These are phyloP conservation scores for Cytospora piceicola DNA, from an alignment of 2,329 filamentous ascomycete species.

Conservation along the genomic window DNA sequence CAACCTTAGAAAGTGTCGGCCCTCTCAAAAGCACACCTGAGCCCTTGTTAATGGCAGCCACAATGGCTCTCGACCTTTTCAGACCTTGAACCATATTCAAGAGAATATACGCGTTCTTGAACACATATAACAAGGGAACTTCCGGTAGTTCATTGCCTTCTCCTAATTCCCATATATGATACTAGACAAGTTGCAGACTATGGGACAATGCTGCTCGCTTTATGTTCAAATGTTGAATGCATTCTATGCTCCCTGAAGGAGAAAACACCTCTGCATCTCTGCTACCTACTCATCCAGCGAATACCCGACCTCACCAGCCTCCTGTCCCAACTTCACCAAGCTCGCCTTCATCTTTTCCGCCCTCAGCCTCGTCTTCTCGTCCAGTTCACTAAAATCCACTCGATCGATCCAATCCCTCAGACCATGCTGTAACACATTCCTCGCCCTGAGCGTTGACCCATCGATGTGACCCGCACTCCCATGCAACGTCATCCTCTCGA, in stretches of 20 bases:
- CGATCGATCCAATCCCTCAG: constrained; percentile 64
- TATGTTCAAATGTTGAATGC: not conserved
- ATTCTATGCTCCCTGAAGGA: not conserved
- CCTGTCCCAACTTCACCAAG: constrained; percentile 62
- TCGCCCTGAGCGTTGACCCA: constrained; percentile 59
- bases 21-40: no score
- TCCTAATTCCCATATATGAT: no score
- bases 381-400: constrained; percentile 57
- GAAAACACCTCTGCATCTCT: not conserved
- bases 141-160: no score
- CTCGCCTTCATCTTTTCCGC: constrained; percentile 65
- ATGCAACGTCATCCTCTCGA: constrained; percentile 70
- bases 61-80: no score
- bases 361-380: constrained; percentile 47
- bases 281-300: constrained; percentile 53
- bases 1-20: no score
- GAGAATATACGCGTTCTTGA: no score
- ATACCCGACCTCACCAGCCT: constrained; percentile 64
- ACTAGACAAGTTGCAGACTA: no score
- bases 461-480: constrained; percentile 66
- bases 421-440: constrained; percentile 74
- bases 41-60: no score
- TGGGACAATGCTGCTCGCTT: no score
- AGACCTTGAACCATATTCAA: no score
- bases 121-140: no score